Evolutionary conservation across 164 flowering plant species (phyloP).

Genomic region (Annona cherimola): DNA sequence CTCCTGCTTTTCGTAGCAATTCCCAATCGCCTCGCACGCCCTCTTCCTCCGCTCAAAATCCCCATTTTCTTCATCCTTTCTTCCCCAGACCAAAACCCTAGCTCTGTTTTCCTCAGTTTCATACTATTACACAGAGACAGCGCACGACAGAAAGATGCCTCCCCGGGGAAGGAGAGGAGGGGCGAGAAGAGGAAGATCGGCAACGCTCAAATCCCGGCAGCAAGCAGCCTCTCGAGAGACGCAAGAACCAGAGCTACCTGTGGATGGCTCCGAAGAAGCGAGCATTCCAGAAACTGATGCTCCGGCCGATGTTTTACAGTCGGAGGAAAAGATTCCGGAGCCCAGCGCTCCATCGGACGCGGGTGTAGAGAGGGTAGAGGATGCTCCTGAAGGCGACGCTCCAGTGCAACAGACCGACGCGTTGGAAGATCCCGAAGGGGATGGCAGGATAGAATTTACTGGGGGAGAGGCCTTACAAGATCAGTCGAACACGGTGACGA

Average conservation of each 20-base stretch:
- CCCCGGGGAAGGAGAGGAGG: not conserved
- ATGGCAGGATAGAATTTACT: not conserved
- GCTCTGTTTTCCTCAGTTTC: not conserved
- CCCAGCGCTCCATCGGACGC: not conserved
- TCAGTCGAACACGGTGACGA: not conserved
- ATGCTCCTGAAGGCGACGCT: not conserved
- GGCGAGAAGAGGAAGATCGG: not conserved
- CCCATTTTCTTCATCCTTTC: not conserved
- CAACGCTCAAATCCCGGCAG: not conserved
- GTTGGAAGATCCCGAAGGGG: not conserved
- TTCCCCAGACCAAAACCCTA: not conserved
- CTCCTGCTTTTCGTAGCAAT: not conserved
- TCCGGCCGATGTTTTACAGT: not conserved
- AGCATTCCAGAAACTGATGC: constrained; percentile 1
- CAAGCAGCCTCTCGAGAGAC: not conserved
- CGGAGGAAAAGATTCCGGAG: not conserved
- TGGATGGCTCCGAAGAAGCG: not conserved
- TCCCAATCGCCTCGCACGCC: not conserved
- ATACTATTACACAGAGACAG: not conserved
- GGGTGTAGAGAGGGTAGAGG: not conserved
- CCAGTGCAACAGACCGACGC: not conserved
- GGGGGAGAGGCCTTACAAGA: not conserved
- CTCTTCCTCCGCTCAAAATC: not conserved
- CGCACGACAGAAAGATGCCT: not conserved
- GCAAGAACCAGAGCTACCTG: not conserved